Evolutionary conservation across 495 filamentous ascomycete genomes (phyloP), one percentile per base, ranked within the genome.

Genomic region (Xylaria nigripes): DNA sequence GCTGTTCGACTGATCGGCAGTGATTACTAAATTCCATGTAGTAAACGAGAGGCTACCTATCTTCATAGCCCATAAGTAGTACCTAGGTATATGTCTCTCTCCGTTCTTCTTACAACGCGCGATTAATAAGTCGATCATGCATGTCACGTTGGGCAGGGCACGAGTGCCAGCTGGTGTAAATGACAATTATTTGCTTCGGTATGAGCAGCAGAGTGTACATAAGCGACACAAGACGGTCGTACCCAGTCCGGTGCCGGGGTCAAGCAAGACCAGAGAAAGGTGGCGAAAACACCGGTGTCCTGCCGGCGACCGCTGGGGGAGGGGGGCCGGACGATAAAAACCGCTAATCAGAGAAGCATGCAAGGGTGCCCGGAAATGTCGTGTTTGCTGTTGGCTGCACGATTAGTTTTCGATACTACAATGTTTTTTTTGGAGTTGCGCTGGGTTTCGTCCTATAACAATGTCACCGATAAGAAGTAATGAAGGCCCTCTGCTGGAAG

Each of bases 1-100:
- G 51, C 51, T 19, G 42, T 29, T 27, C 4, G 34, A 42, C 34
- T n/a, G 51, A 48, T 54, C 44, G 51, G 34, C 51, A 48, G 19
- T n/a, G 45, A 54, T 54, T 54, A 54, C 51, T 54, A 54, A 40
- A 54, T 42, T n/a, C 24, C 51, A 54, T 54, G 51, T 42, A 41
- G n/a, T n/a, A n/a, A n/a, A 48, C 51, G 16, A 2, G 15, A 21
- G 18, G 25, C 13, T n/a, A n/a, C n/a, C n/a, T n/a, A n/a, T n/a
- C n/a, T n/a, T n/a, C n/a, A n/a, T n/a, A n/a, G n/a, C n/a, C n/a
- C n/a, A n/a, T n/a, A n/a, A n/a, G n/a, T n/a, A n/a, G 21, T 27
- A 15, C 15, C 25, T 32, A 21, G n/a, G 18, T 46, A 46, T 30
- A n/a, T 36, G 13, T 18, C 36, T 18, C 32, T 36, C 32, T 13